Base-by-base conservation (phyloP, 2,329 filamentous ascomycete genomes). In the Fusarium chaquense region DNA sequence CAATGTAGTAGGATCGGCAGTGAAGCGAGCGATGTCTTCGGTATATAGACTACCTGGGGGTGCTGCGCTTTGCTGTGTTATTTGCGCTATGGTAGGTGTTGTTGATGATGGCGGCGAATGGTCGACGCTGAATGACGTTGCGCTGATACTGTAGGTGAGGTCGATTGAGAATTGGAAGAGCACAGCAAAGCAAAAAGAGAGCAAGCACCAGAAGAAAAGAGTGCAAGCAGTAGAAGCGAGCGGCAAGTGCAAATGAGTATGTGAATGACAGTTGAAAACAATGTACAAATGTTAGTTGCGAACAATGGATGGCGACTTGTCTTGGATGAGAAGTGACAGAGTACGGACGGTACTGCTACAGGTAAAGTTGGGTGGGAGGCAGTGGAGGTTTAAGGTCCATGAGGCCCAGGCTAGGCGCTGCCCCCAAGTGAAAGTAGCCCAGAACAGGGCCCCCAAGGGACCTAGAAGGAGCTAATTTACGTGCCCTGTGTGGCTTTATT, bases 381-480 rank as follows among this genome's bases (percentile, higher is more conserved):
- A 55, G 51, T 64, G 53, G 55, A 66, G 54, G 67, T 68, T 70
- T 60, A 70, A 68, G 54, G 54, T 64, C 63, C 49, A 52, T 52
- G 49, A 41, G 49, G 28, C 49, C 49, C 35, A 52, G 49, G 20
- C 49, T 13, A 51, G 33, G 13, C 49, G 18, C 33, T 51, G n/a
- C 22, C 36, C 52, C 61, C 50, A 64, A 69, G 60, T 44, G 33
- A 41, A 65, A 59, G 46, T 47, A 58, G 36, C 65, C 54, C 46
- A 26, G 33, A 51, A 38, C 49, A 51, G 30, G 35, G 70, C 62
- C 70, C 58, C 69, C 68, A 62, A 71, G 63, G 61, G 58, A 58
- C 58, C 64, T 63, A 70, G 65, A 65, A 63, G 67, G 58, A 65
- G 70, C 64, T 73, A 73, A 74, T 70, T 74, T 72, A 69, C 61